A percentile compares a stretch with the other conserved stretches of the same genome.
Conservation (phyloP, 106 monocot species). For the Posidonia australis region DNA sequence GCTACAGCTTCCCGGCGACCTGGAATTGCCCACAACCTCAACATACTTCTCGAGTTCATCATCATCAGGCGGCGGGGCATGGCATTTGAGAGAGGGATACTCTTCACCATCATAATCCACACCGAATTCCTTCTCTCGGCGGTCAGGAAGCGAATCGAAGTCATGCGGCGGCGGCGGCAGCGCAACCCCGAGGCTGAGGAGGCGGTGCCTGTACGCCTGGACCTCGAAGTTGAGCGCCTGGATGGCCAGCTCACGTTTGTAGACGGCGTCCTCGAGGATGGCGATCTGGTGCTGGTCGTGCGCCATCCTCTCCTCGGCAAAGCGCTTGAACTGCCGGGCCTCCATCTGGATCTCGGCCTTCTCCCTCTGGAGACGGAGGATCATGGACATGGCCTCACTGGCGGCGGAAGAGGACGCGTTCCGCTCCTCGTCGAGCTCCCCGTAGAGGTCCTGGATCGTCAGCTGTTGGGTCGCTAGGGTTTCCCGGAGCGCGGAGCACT, state of each 20-base stretch:
- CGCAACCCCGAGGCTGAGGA: conserved; percentile 17
- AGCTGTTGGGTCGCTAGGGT: conserved; percentile 29
- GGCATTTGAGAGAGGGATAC: background rate
- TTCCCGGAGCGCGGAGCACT: conserved; percentile 29
- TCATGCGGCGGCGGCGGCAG: background rate
- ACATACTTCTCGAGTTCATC: background rate
- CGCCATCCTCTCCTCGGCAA: conserved; percentile 37
- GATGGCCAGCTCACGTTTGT: conserved; percentile 26
- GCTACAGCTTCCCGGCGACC: background rate
- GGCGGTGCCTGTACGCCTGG: conserved; percentile 23
- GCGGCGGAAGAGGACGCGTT: conserved; percentile 34
- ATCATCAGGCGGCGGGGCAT: background rate
- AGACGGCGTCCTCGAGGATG: conserved; percentile 35
- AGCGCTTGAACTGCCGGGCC: conserved; percentile 40
- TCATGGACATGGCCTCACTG: conserved; percentile 60
- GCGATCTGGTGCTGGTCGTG: conserved; percentile 41
- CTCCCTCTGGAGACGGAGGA: conserved; percentile 50
- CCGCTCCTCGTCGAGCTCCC: conserved; percentile 48
- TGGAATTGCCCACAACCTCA: background rate
- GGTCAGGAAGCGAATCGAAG: background rate
- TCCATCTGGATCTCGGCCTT: conserved; percentile 53
- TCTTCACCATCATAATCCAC: background rate
- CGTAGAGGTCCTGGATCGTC: conserved; percentile 26
- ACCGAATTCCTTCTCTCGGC: background rate
- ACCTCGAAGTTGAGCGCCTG: conserved; percentile 22